Conservation (phyloP, 2,329 filamentous ascomycete genomes). For the Aspergillus glaucus region DNA sequence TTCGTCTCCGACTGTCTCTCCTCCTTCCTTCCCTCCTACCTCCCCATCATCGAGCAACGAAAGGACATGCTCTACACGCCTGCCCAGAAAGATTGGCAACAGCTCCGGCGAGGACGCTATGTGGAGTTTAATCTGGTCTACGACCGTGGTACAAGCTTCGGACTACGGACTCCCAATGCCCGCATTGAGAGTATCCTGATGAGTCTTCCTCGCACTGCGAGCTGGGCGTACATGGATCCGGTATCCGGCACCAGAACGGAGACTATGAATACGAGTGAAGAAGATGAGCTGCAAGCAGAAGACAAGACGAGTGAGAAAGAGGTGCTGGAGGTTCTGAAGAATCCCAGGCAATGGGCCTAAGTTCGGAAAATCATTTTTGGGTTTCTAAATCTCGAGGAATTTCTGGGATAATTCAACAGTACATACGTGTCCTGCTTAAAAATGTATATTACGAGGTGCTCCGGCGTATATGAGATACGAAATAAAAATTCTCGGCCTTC, state of each 20-base stretch:
- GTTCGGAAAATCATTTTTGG: background rate
- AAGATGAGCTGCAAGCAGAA: constrained; percentile 28
- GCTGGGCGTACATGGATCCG: constrained; percentile 90
- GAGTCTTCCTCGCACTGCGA: constrained; percentile 87
- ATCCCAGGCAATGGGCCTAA: constrained; percentile 57
- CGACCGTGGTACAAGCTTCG: constrained; percentile 90
- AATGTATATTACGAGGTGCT: background rate
- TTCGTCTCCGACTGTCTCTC: constrained; percentile 80
- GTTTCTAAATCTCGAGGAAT: background rate
- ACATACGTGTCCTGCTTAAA: background rate
- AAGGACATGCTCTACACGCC: constrained; percentile 89
- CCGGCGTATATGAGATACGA: background rate
- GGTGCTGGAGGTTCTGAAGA: constrained; percentile 64
- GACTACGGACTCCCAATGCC: constrained; percentile 83
- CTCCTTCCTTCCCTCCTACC: constrained; percentile 82
- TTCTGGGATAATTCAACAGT: background rate
- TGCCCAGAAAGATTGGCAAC: constrained; percentile 92
- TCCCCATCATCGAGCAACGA: constrained; percentile 79
- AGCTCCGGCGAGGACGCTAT: constrained; percentile 86
- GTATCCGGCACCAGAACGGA: constrained; percentile 40
- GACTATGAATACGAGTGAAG: constrained; percentile 43
- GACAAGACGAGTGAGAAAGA: constrained; percentile 58
- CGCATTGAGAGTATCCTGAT: constrained; percentile 95
- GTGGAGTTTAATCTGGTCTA: constrained; percentile 98
- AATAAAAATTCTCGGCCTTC: background rate